phyloP scores from a whole-genome alignment of 208 protist genomes.

The Trichomonas vaginalis region DNA sequence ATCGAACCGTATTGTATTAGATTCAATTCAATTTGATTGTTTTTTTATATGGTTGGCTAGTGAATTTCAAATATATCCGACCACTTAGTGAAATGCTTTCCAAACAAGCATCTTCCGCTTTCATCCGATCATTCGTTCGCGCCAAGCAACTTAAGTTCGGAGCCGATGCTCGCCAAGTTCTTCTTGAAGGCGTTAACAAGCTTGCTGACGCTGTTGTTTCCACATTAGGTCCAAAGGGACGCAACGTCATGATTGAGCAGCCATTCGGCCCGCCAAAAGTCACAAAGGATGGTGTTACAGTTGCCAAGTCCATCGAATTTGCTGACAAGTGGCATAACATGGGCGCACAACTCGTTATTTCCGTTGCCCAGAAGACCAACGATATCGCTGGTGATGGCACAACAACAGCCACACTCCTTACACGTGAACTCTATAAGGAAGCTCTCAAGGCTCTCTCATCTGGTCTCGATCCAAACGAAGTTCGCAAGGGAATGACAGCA shows the following conservation, averaged over 20 bases:
- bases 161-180: background rate
- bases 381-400: slow-evolving; percentile 51
- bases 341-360: slow-evolving; percentile 80
- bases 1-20: too few relatives aligned
- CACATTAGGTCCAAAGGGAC: slow-evolving; percentile 76
- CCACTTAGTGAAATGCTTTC: background rate
- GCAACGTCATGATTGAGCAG: slow-evolving; percentile 74
- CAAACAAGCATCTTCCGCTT: background rate
- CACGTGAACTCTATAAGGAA: slow-evolving; percentile 85
- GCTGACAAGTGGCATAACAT: slow-evolving; percentile 88
- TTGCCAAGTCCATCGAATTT: slow-evolving; percentile 97
- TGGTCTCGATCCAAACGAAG: slow-evolving; percentile 95
- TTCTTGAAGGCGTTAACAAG: background rate
- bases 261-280: slow-evolving; percentile 90
- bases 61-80: background rate
- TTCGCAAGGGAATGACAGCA: slow-evolving; percentile 86
- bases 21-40: too few relatives aligned
- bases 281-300: slow-evolving; percentile 99
- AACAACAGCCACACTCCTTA: slow-evolving; percentile 96
- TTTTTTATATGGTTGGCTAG: too few relatives aligned
- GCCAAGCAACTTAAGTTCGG: background rate
- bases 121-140: background rate
- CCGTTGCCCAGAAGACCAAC: slow-evolving; percentile 56
- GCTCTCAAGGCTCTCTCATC: slow-evolving; percentile 80
- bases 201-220: background rate